Evolutionary conservation across 768 basidiomycete genomes (phyloP).

Genomic region (Pulveroboletus frians): DNA sequence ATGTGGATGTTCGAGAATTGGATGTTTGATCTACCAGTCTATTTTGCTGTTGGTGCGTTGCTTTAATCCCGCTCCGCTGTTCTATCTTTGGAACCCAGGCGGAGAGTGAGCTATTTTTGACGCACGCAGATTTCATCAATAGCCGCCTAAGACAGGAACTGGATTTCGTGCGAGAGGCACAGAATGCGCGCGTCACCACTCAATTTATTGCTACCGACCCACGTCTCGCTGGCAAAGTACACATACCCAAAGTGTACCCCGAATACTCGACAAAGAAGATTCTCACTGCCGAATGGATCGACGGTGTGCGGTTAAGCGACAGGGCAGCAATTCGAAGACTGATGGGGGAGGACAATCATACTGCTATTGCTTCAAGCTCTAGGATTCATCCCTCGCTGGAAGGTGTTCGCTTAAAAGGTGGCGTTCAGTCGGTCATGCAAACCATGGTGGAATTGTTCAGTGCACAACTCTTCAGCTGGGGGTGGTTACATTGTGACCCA

Average conservation of each 20-base stretch:
- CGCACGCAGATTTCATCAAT: constrained; percentile 61
- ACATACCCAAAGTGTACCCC: constrained; percentile 72
- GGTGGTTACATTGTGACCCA: constrained; percentile 79
- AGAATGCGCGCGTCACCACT: constrained; percentile 69
- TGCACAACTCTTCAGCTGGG: constrained; percentile 89
- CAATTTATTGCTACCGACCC: constrained; percentile 67
- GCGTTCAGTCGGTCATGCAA: constrained; percentile 66
- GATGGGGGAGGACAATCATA: constrained; percentile 46
- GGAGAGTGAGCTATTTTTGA: not conserved
- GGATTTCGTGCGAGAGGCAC: constrained; percentile 75
- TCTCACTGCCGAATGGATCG: constrained; percentile 83
- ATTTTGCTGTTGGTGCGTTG: constrained; percentile 66
- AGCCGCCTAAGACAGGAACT: constrained; percentile 80
- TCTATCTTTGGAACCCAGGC: not conserved
- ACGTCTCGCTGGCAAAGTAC: constrained; percentile 59
- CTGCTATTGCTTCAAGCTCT: not conserved
- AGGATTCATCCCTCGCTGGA: constrained; percentile 9
- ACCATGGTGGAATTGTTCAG: constrained; percentile 85
- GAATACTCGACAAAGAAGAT: constrained; percentile 72
- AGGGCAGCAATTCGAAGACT: constrained; percentile 49
- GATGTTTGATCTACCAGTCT: constrained; percentile 82
- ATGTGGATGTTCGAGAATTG: constrained; percentile 79
- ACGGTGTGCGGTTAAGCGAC: constrained; percentile 69
- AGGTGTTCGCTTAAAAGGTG: constrained; percentile 46
- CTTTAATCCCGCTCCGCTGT: not conserved